Base-by-base conservation (phyloP, 2,329 filamentous ascomycete species). In the Capronia epimyces region DNA sequence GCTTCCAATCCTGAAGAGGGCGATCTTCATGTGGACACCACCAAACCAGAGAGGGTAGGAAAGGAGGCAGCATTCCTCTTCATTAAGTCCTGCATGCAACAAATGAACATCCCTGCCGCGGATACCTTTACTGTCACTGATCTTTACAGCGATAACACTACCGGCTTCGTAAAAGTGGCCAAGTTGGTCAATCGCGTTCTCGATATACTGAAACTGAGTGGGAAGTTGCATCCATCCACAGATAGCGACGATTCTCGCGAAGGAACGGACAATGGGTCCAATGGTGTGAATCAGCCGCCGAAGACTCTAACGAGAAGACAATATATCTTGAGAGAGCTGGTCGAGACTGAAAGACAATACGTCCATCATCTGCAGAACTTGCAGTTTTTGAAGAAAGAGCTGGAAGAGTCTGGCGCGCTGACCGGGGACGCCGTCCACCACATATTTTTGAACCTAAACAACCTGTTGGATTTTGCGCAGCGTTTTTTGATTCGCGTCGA, bases 331-430 rank as follows among this genome's bases (percentile, higher is more conserved):
- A 83, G 86, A 64, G 93, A 98, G 69, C 73, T 98, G 41, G 86
- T 98, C 49, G 88, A 91, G 62, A 97, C 91, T 1, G 93, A 98
- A 70, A 84, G 93, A 56, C 96, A 96, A 70, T 98, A 98, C 62
- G 93, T 97, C 3, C 90, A 97, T 67, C 93, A 98, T 72, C 73
- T 98, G 46, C 91, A 97, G 67, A 91, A 95, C 60, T 70, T 98
- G 29, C 89, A 97, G 67, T 85, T 90, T 43, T 79, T 97, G 65
- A 97, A 95, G 72, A 91, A 88, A 70, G 81, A 85, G 20, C 76
- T 97, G 49, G 89, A 96, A 62, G 86, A 94, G 65, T 89, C 85
- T 59, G 89, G 89, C 31, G 82, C 89, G 31, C 82, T 97, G 57
- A 86, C 88, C 1, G 91, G 93, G 47, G 93, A 98, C 66, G 81